Conservation (phyloP, 2,329 filamentous ascomycete species). For the Aschersonia sp. region DNA sequence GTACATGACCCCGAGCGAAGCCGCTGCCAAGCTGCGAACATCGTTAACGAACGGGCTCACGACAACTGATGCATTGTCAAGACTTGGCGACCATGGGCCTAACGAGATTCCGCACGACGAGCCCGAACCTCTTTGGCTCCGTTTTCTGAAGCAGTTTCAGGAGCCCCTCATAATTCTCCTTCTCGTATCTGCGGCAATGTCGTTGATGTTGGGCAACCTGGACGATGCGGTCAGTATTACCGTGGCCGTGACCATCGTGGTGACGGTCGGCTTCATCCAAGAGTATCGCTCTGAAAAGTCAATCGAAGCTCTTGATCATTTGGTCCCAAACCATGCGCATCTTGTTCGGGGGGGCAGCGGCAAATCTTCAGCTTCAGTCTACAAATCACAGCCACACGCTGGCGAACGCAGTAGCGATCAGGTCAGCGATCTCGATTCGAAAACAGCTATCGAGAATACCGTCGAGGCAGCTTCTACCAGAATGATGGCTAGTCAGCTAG, state of each 20-base stretch:
- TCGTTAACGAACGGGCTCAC: conserved; percentile 74
- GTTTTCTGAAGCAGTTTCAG: conserved; percentile 92
- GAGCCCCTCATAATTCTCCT: conserved; percentile 91
- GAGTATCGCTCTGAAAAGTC: conserved; percentile 98
- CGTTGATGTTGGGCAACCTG: conserved; percentile 79
- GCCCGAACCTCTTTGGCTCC: conserved; percentile 85
- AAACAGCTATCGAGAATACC: conserved; percentile 45
- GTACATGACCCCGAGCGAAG: conserved; percentile 61
- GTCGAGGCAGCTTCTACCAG: conserved; percentile 66
- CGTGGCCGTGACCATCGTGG: conserved; percentile 90
- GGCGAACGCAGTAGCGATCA: conserved; percentile 30
- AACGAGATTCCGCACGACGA: conserved; percentile 93
- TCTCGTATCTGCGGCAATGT: conserved; percentile 74
- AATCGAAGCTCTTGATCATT: conserved; percentile 80
- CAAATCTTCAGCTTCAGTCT: conserved; percentile 13
- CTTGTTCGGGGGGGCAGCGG: conserved; percentile 53
- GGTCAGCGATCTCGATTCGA: conserved; percentile 25
- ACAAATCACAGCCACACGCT: conserved; percentile 32
- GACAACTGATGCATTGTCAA: conserved; percentile 63
- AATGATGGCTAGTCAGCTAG: conserved; percentile 73
- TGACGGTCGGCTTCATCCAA: conserved; percentile 89
- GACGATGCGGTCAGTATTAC: conserved; percentile 95
- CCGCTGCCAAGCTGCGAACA: conserved; percentile 62
- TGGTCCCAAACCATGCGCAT: conserved; percentile 92
- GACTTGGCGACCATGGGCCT: conserved; percentile 67